Percentiles rank a stretch among this genome's conserved stretches.
These are phyloP conservation scores for Pueraria montana DNA, from an alignment of 306 rosid species.

Conservation along the genomic window DNA sequence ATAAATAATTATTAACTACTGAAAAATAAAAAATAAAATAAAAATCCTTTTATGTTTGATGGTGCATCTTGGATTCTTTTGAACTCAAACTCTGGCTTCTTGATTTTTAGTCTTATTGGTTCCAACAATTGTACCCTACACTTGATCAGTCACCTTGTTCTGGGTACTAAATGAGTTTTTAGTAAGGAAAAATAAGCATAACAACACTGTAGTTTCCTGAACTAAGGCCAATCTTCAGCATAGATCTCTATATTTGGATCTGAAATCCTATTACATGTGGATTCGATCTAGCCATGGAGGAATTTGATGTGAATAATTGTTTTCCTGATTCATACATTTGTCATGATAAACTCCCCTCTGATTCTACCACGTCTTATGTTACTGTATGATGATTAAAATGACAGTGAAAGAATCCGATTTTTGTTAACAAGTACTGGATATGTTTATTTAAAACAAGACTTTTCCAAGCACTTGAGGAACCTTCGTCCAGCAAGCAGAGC, in stretches of 20 bases:
- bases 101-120: constrained; percentile 1
- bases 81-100: constrained; percentile 18
- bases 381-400: constrained; percentile 29
- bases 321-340: constrained; percentile 31
- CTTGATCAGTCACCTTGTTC: neutral
- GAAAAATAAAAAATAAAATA: constrained; percentile 26
- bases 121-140: neutral
- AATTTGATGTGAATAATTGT: neutral
- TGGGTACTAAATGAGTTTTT: constrained; percentile 3
- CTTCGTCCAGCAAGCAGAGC: constrained; percentile 90
- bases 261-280: neutral
- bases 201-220: neutral
- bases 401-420: constrained; percentile 71
- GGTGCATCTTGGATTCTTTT: neutral
- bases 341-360: neutral
- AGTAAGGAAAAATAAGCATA: constrained; percentile 15
- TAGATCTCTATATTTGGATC: constrained; percentile 17
- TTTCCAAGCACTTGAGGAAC: constrained; percentile 82
- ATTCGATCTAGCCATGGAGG: constrained; percentile 24
- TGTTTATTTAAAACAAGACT: constrained; percentile 79
- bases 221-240: neutral
- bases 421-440: constrained; percentile 78
- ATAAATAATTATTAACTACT: neutral
- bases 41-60: neutral
- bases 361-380: constrained; percentile 20